phyloP scores from a whole-genome alignment of 2,329 filamentous ascomycete species.

The Tolypocladium guangdongense region DNA sequence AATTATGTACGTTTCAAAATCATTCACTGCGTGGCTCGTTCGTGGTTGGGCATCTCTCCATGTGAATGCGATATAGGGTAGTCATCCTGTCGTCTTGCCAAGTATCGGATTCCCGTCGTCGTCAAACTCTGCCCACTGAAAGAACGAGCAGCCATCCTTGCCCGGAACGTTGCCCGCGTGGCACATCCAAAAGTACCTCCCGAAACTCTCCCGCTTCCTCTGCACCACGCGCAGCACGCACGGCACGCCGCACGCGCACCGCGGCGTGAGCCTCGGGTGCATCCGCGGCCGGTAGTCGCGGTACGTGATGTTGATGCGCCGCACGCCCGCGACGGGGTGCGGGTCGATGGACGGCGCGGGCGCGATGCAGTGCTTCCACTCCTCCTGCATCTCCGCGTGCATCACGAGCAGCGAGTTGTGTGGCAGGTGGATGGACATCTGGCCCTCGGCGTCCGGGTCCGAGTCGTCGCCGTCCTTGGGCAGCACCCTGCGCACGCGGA shows the following conservation, averaged over 20 bases:
- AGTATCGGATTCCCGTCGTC: slow-evolving; percentile 64
- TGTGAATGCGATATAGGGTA: background rate
- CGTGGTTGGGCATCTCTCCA: no score
- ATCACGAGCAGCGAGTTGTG: slow-evolving; percentile 92
- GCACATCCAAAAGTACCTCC: slow-evolving; percentile 91
- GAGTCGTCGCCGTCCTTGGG: slow-evolving; percentile 40
- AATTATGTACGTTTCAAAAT: no score
- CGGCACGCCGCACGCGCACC: slow-evolving; percentile 63
- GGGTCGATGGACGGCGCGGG: slow-evolving; percentile 69
- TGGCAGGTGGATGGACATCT: slow-evolving; percentile 85
- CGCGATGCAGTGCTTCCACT: slow-evolving; percentile 84
- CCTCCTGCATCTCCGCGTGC: slow-evolving; percentile 97
- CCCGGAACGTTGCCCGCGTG: slow-evolving; percentile 62
- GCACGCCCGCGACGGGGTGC: slow-evolving; percentile 70
- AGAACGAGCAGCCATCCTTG: slow-evolving; percentile 61
- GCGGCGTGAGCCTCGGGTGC: slow-evolving; percentile 67
- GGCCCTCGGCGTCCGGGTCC: slow-evolving; percentile 59
- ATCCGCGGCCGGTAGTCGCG: slow-evolving; percentile 70
- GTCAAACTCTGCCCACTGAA: slow-evolving; percentile 79
- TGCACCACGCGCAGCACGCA: slow-evolving; percentile 67
- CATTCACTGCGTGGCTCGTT: no score
- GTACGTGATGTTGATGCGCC: slow-evolving; percentile 89
- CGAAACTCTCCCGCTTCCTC: slow-evolving; percentile 62
- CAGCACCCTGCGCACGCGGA: slow-evolving; percentile 70
- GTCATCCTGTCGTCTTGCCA: background rate